Evolutionary conservation across 495 filamentous ascomycete genomes (phyloP).

Genomic region (Lophiostoma macrostomum): DNA sequence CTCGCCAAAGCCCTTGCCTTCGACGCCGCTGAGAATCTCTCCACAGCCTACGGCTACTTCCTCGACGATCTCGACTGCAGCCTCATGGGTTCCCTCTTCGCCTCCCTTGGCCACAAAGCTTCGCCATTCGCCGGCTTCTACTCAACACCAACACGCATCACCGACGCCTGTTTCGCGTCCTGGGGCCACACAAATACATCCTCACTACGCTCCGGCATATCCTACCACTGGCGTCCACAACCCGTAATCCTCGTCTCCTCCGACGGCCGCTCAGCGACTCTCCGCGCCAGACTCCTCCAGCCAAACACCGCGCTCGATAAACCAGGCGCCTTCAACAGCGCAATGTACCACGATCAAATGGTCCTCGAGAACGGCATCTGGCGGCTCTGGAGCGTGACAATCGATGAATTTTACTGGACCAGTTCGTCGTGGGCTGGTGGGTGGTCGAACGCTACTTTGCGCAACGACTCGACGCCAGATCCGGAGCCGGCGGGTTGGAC

Average conservation of each 20-base stretch:
- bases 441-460: constrained; percentile 14
- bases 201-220: constrained; percentile 11
- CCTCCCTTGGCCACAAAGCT: constrained; percentile 13
- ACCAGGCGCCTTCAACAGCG: constrained; percentile 20
- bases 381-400: constrained; percentile 26
- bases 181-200: constrained; percentile 9
- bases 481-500: constrained; percentile 12
- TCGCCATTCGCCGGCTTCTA: constrained; percentile 21
- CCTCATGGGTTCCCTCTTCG: constrained; percentile 12
- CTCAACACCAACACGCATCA: constrained; percentile 6
- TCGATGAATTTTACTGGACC: constrained; percentile 30
- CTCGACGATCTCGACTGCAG: constrained; percentile 22
- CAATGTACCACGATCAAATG: constrained; percentile 29
- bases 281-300: constrained; percentile 19
- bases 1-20: constrained; percentile 17
- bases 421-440: constrained; percentile 18
- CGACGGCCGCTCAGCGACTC: constrained; percentile 26
- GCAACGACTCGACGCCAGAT: constrained; percentile 10
- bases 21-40: constrained; percentile 22
- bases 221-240: constrained; percentile 28
- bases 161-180: constrained; percentile 15
- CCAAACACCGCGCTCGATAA: constrained; percentile 11
- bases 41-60: constrained; percentile 17
- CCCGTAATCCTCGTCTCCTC: constrained; percentile 23
- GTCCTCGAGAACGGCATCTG: constrained; percentile 27